Evolutionary conservation across 768 basidiomycete genomes (phyloP), one percentile per base, ranked within the genome.

Genomic region (Hygrocybe coccinea): DNA sequence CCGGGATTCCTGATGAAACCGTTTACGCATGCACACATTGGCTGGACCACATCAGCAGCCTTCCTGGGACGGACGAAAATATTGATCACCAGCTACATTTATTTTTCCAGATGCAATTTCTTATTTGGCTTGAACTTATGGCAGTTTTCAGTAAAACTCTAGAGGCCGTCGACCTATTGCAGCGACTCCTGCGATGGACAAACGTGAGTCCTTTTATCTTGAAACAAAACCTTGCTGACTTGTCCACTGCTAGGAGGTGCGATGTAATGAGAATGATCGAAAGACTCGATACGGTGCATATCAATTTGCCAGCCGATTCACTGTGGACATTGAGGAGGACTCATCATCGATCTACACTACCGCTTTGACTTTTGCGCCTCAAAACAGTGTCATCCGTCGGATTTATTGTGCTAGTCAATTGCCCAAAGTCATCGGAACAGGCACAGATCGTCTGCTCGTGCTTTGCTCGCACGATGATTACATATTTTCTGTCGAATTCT

Each of bases 401-500:
- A 41, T 15, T 14, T 41, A 15, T 19, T 41, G 4, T 3, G 8
- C 15, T 5, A 19, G 19, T 19, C 3, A 19, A 3, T 41, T 41
- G 39, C 39, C 39, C 39, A 41, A 41, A 41, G 39, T 19, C 14
- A 41, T 41, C 39, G 14, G 39, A 3, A 19, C 3, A 3, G 39
- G 14, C 15, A 19, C 14, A 41, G 19, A 41, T 41, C 39, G 14
- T 14, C 11, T 47, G 47, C 15, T 50, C 10, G 21, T 34, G 7
- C 17, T 41, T 14, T 19, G 39, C 14, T 5, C 15, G 10, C 39
- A 41, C 39, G 39, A 41, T 3, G 19, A 14, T 14, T 11, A 11
- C 10, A 60, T 68, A 24, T 56, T 46, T 9, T 61, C 61, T 22
- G 62, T 69, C 21, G 57, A 57, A 25, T 64, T 69, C 58, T 66